Evolutionary conservation across 257 asterid species (phyloP).

Genomic region (Solanum lycopersicoides): DNA sequence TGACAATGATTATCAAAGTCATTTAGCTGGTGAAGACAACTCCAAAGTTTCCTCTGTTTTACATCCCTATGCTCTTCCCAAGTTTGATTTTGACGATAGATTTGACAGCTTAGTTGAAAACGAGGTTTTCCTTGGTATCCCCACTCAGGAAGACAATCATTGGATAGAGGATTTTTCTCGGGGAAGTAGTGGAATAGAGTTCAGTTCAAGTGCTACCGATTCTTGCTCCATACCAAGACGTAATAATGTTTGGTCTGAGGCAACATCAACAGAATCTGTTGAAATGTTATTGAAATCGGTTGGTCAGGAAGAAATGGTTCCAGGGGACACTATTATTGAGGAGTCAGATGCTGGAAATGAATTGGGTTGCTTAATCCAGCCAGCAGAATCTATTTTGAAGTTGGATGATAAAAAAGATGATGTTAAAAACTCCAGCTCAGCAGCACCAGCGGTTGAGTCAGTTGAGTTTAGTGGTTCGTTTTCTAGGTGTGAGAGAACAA

Average conservation of each 20-base stretch:
- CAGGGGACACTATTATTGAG: conserved; percentile 38
- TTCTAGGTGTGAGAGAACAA: not conserved
- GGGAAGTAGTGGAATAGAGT: conserved; percentile 70
- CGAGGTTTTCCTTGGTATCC: conserved; percentile 98
- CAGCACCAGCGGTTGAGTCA: not conserved
- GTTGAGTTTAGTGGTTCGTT: not conserved
- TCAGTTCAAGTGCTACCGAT: conserved; percentile 72
- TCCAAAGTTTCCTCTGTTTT: conserved; percentile 75
- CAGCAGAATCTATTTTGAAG: not conserved
- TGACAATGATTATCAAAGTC: conserved; percentile 87
- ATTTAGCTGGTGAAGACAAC: conserved; percentile 83
- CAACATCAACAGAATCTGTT: conserved; percentile 96
- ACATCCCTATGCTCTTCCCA: conserved; percentile 84
- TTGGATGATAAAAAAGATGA: conserved; percentile 1
- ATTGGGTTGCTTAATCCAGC: conserved; percentile 3
- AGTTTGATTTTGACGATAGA: conserved; percentile 94
- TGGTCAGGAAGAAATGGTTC: conserved; percentile 85
- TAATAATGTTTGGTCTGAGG: conserved; percentile 99
- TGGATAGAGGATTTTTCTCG: conserved; percentile 99
- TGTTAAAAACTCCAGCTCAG: not conserved
- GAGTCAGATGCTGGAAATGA: conserved; percentile 12
- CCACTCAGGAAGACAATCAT: conserved; percentile 93
- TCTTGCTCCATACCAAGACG: conserved; percentile 87
- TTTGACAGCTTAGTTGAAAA: conserved; percentile 95
- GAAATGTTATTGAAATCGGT: conserved; percentile 93